A percentile compares a stretch with the other conserved stretches of the same genome.
Conservation (phyloP, 345 rosid species). For the Tarenaya hassleriana region DNA sequence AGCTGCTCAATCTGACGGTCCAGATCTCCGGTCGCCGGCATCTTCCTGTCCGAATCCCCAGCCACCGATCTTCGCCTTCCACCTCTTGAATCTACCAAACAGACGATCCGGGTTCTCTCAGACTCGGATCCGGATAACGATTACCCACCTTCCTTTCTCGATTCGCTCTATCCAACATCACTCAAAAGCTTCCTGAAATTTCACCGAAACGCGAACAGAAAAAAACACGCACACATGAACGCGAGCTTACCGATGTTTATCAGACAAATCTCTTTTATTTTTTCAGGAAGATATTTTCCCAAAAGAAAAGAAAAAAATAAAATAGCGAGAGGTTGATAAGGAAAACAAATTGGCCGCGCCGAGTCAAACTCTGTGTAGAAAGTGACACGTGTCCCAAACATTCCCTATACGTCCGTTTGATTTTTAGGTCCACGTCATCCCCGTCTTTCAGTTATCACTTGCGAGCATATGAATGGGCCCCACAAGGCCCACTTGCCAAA, state of each 20-base stretch:
- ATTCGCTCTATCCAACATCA: slow-evolving; percentile 29
- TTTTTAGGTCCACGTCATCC: too few relatives aligned
- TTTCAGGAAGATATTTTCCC: neutral
- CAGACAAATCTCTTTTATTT: neutral
- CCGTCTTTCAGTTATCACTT: too few relatives aligned
- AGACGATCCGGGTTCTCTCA: slow-evolving; percentile 6
- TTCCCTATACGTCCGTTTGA: too few relatives aligned
- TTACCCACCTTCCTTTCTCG: neutral
- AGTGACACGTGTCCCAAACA: slow-evolving; percentile 19
- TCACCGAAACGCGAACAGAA: neutral
- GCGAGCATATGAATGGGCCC: too few relatives aligned
- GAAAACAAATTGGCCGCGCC: slow-evolving; percentile 1
- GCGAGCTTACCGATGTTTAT: slow-evolving; percentile 1
- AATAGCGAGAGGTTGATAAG: neutral
- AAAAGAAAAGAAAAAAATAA: neutral
- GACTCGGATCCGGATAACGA: slow-evolving; percentile 11
- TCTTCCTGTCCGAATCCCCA: slow-evolving; percentile 13
- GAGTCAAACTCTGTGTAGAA: slow-evolving; percentile 18
- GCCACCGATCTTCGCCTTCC: neutral
- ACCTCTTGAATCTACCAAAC: slow-evolving; percentile 3
- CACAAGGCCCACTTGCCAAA: too few relatives aligned
- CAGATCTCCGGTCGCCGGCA: slow-evolving; percentile 87
- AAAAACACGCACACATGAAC: neutral
- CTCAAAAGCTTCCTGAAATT: slow-evolving; percentile 8
- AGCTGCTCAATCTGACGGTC: slow-evolving; percentile 93